Base-by-base conservation (phyloP, 768 basidiomycete genomes). In the Auricularia sp. region DNA sequence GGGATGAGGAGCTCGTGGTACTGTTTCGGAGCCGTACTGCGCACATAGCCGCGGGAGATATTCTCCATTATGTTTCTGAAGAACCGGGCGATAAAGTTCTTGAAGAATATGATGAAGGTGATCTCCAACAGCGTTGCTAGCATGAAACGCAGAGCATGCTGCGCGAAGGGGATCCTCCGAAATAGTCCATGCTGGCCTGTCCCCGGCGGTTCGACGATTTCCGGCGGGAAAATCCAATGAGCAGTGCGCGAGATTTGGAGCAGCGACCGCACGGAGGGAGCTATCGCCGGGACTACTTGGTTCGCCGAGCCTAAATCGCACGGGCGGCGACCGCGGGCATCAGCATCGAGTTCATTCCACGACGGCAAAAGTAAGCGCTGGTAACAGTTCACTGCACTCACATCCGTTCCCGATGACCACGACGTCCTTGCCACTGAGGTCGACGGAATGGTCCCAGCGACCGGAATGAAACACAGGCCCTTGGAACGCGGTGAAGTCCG, bases 391-490 rank as follows among this genome's bases (percentile, higher is more conserved):
- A 29, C 29, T 29, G 29, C 29, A 64, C 63, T 59, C 34, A 65
- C 71, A 72, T 36, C 71, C 71, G 47, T 72, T 72, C 11, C 71
- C 71, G 35, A 72, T 65, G 6, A 72, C 60, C 35, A 71, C 67
- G 42, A 71, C 66, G 54, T 69, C 43, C 64, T 72, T 72, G 59
- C 36, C 69, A 53, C 61, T 62, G 14, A 70, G 21, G 29, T 66
- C 63, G 33, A 71, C 66, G 16, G 29, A 34, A 35, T 63, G 59
- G 35, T 61, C 61, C 71, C 71, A 72, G 29, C 64, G 23, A 0
- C 67, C 67, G 12, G 68, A 64, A 64, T 72, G 71, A 61, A 71
- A 67, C 21, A 72, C 64, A 1, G 36, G 12, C 0, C 71, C 71
- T 33, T 64, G 42, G 35, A 72, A 72, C 21, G 66, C 47, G 14